Base-by-base conservation (phyloP, 2,329 filamentous ascomycete species). In the Fusarium nelsonii region DNA sequence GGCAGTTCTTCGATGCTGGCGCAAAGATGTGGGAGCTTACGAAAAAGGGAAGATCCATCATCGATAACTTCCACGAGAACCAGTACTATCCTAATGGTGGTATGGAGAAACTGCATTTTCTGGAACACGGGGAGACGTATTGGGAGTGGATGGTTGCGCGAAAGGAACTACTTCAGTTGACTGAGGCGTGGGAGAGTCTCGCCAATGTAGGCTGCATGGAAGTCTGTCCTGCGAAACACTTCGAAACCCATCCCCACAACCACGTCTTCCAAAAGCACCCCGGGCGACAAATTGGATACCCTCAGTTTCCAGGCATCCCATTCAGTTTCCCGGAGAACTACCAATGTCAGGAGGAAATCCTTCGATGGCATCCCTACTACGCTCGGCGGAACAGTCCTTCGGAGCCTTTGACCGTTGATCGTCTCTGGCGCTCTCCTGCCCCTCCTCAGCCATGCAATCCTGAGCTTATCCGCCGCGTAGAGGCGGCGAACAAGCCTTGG, bases 121-220 rank as follows among this genome's bases (percentile, higher is more conserved):
- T 69, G 1, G 4, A 36, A 1, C 66, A 69, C 10, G 62, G 55
- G 1, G 41, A 52, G 2, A 7, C 40, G 1, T 69, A 63, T 1
- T 11, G 11, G 12, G 9, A 49, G 6, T 69, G 66, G 66, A 16
- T 16, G 10, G n/a, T 9, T 2, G 20, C 33, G 2, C 41, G 36
- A 4, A 32, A 63, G 1, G 18, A 63, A 0, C 30, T 69, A 8
- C 9, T 26, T 1, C 43, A 43, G 1, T 2, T 48, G 6, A 60
- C 33, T 0, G 40, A 62, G 2, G 46, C 16, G 1, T 69, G 66
- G 66, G 61, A 69, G n/a, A 26, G 14, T 16, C 52, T 69, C 7
- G 62, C 65, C 6, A 40, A 14, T 0, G 23, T 37, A 6, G 65
- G 54, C 8, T 56, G 50, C 23, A 69, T 69, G 65, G 66, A 69